Conservation (phyloP, 1,139 yeast genomes). For the Debaryomycetaceae sp. region DNA sequence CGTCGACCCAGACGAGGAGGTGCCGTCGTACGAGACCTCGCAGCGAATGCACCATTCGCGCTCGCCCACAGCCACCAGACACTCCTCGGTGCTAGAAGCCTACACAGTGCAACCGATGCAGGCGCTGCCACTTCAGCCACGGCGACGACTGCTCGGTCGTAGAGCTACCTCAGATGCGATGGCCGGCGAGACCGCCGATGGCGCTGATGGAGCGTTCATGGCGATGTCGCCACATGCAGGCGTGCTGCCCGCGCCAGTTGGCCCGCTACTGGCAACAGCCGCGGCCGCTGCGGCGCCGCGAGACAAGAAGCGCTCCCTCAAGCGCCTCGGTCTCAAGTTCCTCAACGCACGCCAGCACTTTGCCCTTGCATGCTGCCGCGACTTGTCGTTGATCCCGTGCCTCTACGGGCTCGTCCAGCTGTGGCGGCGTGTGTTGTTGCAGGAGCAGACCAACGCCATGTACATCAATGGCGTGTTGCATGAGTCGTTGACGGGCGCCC, state of each 20-base stretch:
- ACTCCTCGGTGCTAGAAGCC: constrained; percentile 1
- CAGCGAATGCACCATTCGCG: constrained; percentile 28
- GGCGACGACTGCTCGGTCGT: too few relatives aligned
- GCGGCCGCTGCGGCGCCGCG: too few relatives aligned
- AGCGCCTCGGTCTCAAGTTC: constrained; percentile 59
- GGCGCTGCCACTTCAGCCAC: neutral
- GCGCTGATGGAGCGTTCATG: too few relatives aligned
- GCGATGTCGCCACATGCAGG: too few relatives aligned
- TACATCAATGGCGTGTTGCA: constrained; percentile 15
- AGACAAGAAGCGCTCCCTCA: constrained; percentile 27
- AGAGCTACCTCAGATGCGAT: too few relatives aligned
- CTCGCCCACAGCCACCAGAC: constrained; percentile 3
- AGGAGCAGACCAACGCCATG: constrained; percentile 20
- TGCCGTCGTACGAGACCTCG: constrained; percentile 44
- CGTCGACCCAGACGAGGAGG: constrained; percentile 35
- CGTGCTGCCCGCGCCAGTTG: too few relatives aligned
- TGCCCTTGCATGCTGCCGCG: constrained; percentile 68
- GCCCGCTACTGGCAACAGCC: too few relatives aligned
- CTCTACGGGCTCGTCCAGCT: constrained; percentile 53
- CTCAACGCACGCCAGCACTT: constrained; percentile 75
- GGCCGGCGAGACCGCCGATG: too few relatives aligned
- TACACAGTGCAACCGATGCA: neutral
- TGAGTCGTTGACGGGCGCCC: constrained; percentile 43
- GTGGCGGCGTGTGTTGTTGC: constrained; percentile 42
- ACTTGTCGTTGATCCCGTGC: constrained; percentile 65